Conservation (phyloP, 176 grass and related monocot species). For the Rhynchospora breviuscula region DNA sequence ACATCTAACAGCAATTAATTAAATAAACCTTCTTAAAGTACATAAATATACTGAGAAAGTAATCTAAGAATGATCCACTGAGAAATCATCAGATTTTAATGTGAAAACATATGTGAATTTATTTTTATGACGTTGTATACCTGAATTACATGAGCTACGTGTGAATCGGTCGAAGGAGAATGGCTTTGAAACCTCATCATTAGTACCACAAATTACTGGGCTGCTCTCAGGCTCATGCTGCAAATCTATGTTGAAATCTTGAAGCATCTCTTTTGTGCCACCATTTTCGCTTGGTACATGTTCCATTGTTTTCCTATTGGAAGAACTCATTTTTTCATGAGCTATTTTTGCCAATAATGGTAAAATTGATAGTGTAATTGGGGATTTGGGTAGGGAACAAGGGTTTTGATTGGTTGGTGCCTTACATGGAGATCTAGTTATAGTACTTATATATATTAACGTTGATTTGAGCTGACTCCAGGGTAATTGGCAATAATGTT, state of each 20-base stretch:
- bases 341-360: too few relatives aligned
- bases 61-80: too few relatives aligned
- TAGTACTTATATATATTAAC: too few relatives aligned
- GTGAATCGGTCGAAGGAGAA: neutral
- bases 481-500: too few relatives aligned
- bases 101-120: neutral
- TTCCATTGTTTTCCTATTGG: slow-evolving; percentile 9
- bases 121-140: neutral
- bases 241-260: neutral
- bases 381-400: too few relatives aligned
- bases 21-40: too few relatives aligned
- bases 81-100: too few relatives aligned
- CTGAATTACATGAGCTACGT: neutral
- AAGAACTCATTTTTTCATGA: neutral
- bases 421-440: too few relatives aligned
- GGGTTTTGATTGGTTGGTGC: too few relatives aligned
- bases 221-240: neutral
- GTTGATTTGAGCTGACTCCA: too few relatives aligned
- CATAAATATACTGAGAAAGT: too few relatives aligned
- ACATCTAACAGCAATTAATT: neutral
- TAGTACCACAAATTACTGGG: neutral
- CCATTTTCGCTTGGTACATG: neutral
- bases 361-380: too few relatives aligned
- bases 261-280: neutral
- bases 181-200: neutral